Conservation (phyloP, 2,329 filamentous ascomycete genomes). For the Arthrobotrys sinensis region DNA sequence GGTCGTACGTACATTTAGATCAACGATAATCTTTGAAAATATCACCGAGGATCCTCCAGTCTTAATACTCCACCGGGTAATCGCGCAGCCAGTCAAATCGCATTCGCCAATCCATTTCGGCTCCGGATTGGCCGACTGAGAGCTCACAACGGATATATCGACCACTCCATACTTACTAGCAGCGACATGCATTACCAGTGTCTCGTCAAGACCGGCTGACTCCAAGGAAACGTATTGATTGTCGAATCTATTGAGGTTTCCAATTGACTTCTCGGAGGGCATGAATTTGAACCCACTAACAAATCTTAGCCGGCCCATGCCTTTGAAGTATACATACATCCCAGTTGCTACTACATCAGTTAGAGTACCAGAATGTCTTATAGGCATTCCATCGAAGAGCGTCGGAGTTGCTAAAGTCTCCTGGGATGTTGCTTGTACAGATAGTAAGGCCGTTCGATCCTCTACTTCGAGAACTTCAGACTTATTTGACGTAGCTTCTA, state of each 20-base stretch:
- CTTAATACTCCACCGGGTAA: constrained; percentile 2
- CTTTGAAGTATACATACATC: constrained; percentile 9
- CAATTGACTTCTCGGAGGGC: neutral
- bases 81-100: neutral
- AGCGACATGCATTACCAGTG: constrained; percentile 7
- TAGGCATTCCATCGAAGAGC: neutral
- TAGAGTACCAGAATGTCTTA: neutral
- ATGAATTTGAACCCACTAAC: constrained; percentile 15
- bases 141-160: constrained; percentile 1
- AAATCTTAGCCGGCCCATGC: neutral
- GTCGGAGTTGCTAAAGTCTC: neutral
- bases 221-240: neutral
- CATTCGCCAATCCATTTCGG: neutral
- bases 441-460: neutral
- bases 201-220: neutral
- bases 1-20: neutral
- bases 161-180: constrained; percentile 7
- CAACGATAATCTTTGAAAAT: neutral
- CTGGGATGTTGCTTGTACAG: neutral
- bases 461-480: neutral
- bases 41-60: neutral
- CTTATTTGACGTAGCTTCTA: neutral
- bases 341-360: neutral
- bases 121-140: neutral
- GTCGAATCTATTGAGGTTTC: neutral